Conservation (phyloP, 2,329 filamentous ascomycete species). For the Xenosphaeropsis pyriputrescens region DNA sequence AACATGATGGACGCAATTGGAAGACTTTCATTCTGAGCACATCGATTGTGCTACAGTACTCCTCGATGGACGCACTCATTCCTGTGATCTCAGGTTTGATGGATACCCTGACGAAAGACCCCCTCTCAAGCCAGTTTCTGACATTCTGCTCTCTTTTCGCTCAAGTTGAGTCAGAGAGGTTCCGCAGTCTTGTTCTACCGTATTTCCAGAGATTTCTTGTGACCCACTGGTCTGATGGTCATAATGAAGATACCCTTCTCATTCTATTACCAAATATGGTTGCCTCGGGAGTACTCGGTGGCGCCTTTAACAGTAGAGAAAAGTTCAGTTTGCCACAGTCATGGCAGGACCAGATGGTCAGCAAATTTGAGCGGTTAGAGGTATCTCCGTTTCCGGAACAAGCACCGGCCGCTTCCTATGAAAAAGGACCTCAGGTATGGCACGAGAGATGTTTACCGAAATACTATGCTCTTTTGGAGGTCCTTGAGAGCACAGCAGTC, state of each 20-base stretch:
- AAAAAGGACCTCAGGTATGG: constrained; percentile 47
- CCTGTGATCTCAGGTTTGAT: constrained; percentile 52
- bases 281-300: constrained; percentile 36
- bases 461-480: constrained; percentile 50
- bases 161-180: constrained; percentile 57
- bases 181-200: constrained; percentile 62
- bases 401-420: constrained; percentile 31
- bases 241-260: constrained; percentile 54
- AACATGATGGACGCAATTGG: constrained; percentile 24
- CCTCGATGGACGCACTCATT: constrained; percentile 67
- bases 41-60: constrained; percentile 57
- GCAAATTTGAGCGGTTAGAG: constrained; percentile 52
- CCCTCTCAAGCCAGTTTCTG: constrained; percentile 60
- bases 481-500: constrained; percentile 45
- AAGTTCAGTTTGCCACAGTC: constrained; percentile 42
- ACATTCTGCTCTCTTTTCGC: constrained; percentile 74
- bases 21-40: constrained; percentile 38
- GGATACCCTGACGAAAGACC: constrained; percentile 47
- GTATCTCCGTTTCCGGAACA: constrained; percentile 50
- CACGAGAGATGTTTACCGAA: constrained; percentile 48
- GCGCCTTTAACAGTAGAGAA: constrained; percentile 32
- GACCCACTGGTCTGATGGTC: constrained; percentile 52
- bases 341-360: constrained; percentile 61
- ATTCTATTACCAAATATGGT: constrained; percentile 54
- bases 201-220: constrained; percentile 77